Evolutionary conservation across 441 rosid genomes (phyloP).

Genomic region (Kokia cookei): DNA sequence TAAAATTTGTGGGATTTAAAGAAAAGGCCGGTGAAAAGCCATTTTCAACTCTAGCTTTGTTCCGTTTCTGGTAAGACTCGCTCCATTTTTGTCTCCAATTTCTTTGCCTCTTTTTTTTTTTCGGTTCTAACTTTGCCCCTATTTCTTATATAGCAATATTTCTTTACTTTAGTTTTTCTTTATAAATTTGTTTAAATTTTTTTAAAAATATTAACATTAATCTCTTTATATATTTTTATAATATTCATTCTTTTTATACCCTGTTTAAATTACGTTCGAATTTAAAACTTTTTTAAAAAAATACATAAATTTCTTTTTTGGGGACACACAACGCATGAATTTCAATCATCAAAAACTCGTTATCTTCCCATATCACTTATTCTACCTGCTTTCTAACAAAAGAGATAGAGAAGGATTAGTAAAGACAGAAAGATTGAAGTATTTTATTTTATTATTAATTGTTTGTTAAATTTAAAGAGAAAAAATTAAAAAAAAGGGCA

Average conservation of each 20-base stretch:
- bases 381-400: not conserved
- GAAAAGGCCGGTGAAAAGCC: constrained; percentile 37
- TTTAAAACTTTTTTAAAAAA: too few species aligned
- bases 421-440: not conserved
- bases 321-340: too few species aligned
- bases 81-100: constrained; percentile 23
- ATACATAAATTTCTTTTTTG: too few species aligned
- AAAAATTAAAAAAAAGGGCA: not conserved
- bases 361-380: too few species aligned
- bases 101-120: not conserved
- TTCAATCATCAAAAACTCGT: too few species aligned
- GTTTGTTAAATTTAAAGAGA: not conserved
- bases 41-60: constrained; percentile 31
- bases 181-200: too few species aligned
- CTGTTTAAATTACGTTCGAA: too few species aligned
- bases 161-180: not conserved
- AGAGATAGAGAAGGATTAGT: not conserved
- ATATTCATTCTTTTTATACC: too few species aligned
- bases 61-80: constrained; percentile 9
- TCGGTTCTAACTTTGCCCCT: not conserved
- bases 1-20: not conserved
- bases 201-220: too few species aligned
- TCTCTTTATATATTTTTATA: too few species aligned
- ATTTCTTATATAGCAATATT: not conserved
- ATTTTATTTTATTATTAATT: not conserved